Evolutionary conservation across 768 basidiomycete genomes (phyloP), one percentile per base, ranked within the genome.

Genomic region (Phanerochaete sordida): DNA sequence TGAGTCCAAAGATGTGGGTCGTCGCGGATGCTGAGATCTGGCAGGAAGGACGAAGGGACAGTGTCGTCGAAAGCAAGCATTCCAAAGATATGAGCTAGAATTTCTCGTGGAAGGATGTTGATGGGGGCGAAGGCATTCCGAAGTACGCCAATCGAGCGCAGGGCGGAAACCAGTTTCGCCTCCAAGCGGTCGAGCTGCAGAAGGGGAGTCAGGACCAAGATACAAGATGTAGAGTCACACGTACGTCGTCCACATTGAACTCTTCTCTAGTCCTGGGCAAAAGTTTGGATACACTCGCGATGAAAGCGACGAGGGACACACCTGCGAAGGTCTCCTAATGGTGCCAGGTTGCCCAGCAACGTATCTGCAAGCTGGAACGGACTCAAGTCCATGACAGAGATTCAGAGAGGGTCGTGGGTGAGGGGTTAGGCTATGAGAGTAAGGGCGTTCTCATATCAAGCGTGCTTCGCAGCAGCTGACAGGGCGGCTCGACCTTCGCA

Each of bases 61-160:
- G 45, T 51, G 9, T 33, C 31, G 23, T 44, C 48, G 27, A 35
- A 52, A 2, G 49, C 46, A 2, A 62, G 47, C 21, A 59, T 53
- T 13, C 30, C 27, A 45, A 62, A 62, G 27, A 62, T 44, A 7
- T 52, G 33, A 7, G 57, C 61, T 2, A 62, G 57, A 13, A 57
- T 48, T 49, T 62, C 61, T 5, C 50, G 51, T 1, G 61, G 61
- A n/a, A 62, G 48, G 33, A 13, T 48, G 51, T 62, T 62, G 43
- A 62, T 43, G n/a, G 61, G 61, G 4, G 61, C 61, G 43, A 59
- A 59, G 24, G 61, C 57, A 33, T 62, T 62, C 7, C 57, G 57
- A 8, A 58, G 28, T 21, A 52, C 21, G 21, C 51, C 35, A 21
- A 62, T 35, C 2, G 61, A 62, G 4, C 47, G 56, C 8, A 55